These are phyloP conservation scores for Solanum clarkiae DNA, from an alignment of 257 asterid genomes.

Conservation along the genomic window DNA sequence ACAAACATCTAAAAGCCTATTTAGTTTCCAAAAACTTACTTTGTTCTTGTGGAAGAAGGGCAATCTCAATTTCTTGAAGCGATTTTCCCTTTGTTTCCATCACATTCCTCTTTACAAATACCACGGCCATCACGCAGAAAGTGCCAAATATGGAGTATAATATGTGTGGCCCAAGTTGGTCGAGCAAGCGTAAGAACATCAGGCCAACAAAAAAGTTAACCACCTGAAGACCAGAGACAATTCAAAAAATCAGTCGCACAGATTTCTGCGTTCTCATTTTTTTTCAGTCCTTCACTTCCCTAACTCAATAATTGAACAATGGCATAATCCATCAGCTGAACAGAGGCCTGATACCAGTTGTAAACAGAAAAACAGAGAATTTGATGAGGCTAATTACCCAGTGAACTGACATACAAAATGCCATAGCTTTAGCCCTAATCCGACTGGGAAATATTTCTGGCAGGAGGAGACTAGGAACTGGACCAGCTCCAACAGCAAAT, in stretches of 20 bases:
- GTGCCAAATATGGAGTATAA: constrained; percentile 59
- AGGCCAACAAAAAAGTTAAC: constrained; percentile 73
- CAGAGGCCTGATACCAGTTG: neutral
- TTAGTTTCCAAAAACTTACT: neutral
- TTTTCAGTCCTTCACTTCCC: neutral
- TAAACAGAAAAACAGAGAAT: neutral
- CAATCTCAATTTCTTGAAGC: constrained; percentile 89
- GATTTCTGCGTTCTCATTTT: neutral
- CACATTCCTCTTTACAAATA: constrained; percentile 61
- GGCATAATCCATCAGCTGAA: neutral
- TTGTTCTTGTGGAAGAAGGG: constrained; percentile 55
- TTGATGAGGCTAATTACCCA: constrained; percentile 46
- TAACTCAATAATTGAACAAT: neutral
- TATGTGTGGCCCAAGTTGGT: constrained; percentile 57
- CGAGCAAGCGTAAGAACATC: constrained; percentile 77
- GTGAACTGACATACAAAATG: constrained; percentile 84
- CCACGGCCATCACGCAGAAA: constrained; percentile 64
- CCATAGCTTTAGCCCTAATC: constrained; percentile 90
- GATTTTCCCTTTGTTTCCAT: constrained; percentile 91
- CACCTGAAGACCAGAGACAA: constrained; percentile 26
- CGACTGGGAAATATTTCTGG: constrained; percentile 71
- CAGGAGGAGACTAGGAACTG: constrained; percentile 78
- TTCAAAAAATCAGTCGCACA: neutral
- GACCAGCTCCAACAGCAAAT: constrained; percentile 94
- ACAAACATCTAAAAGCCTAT: neutral